Base-by-base conservation (phyloP, 2,329 filamentous ascomycete genomes). In the Pseudogymnoascus sp. region DNA sequence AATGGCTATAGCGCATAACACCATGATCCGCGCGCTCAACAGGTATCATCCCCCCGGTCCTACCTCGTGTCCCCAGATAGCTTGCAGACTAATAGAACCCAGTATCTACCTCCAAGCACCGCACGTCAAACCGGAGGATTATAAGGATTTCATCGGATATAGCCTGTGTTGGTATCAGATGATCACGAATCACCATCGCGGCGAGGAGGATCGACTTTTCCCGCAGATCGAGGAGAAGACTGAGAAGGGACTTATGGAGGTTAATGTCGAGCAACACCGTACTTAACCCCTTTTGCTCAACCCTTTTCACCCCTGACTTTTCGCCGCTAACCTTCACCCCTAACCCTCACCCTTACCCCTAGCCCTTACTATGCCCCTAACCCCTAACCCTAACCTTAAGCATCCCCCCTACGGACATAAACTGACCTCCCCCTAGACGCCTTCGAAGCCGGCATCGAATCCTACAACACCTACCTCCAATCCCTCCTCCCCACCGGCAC, bases 401-500 rank as follows among this genome's bases (percentile, higher is more conserved):
- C 3, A 3, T 34, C 3, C 5, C 12, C 36, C 36, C 14, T 12
- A 3, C 12, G 21, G 11, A 11, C 40, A 2, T 5, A 42, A 31
- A 8, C 49, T 36, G 14, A 56, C 23, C n/a, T 1, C 2, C 1
- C 28, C 11, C 5, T 3, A 67, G 65, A 67, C 9, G 63, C 43
- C 0, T 67, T 66, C 63, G 56, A 66, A 28, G 63, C 66, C 3
- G 62, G 66, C n/a, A 42, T 68, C 31, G 9, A 53, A 61, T 31
- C 60, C 11, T 67, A 61, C 59, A 61, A 62, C 16, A 11, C 31
- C 3, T 67, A 65, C 31, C 65, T 67, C 16, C 21, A 46, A 18
- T 46, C 61, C 18, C 23, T 59, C 21, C 31, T 25, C 25, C 6
- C 28, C 31, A 31, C 28, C 28, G 28, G 31, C 31, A 12, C 31